Evolutionary conservation across 306 rosid species (phyloP).

Genomic region (Acacia confusa): DNA sequence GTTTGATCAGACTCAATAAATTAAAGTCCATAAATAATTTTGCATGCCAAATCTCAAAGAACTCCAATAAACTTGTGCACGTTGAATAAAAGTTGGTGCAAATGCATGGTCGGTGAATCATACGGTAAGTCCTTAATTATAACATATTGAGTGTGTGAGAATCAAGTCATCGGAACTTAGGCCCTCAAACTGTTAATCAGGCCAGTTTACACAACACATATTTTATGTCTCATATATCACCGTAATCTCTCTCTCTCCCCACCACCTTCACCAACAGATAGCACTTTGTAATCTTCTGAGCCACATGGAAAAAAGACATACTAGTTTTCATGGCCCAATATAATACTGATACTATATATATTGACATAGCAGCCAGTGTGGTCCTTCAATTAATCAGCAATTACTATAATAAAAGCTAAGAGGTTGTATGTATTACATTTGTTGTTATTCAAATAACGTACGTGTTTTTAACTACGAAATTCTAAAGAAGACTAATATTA

Average conservation of each 20-base stretch:
- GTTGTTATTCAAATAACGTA: conserved; percentile 8
- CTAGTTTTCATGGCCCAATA: not conserved
- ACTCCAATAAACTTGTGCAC: not conserved
- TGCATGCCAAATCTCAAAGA: not conserved
- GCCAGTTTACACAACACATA: conserved; percentile 17
- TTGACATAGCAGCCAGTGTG: not conserved
- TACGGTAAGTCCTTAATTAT: too few species aligned
- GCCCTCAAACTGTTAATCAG: conserved; percentile 13
- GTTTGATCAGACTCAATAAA: not conserved
- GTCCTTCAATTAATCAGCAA: not conserved
- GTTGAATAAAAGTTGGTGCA: not conserved
- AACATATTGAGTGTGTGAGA: not conserved
- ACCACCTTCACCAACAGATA: conserved; percentile 30
- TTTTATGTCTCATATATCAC: conserved; percentile 28
- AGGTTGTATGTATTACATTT: not conserved
- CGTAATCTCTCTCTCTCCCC: conserved; percentile 7
- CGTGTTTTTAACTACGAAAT: conserved; percentile 29
- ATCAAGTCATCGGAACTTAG: not conserved
- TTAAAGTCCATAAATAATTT: not conserved
- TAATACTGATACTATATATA: not conserved
- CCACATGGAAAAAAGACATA: not conserved
- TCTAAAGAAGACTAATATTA: conserved; percentile 25
- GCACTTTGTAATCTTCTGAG: conserved; percentile 19
- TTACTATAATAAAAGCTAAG: not conserved
- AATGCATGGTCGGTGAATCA: not conserved